Conservation (phyloP, 2,329 filamentous ascomycete genomes). For the Sarocladiaceae sp. region DNA sequence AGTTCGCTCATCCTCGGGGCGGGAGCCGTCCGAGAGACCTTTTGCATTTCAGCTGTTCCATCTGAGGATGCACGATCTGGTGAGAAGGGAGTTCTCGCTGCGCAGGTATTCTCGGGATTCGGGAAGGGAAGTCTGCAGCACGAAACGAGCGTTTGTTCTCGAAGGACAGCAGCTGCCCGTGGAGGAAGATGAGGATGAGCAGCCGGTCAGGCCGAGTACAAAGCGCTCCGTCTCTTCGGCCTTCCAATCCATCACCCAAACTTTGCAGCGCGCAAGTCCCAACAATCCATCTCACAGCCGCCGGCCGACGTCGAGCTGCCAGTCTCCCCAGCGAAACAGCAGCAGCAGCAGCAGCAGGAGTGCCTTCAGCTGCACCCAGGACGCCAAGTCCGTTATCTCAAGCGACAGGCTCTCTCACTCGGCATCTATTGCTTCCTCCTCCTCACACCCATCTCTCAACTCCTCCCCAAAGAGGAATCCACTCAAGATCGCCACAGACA, state of each 20-base stretch:
- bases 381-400: constrained; percentile 11
- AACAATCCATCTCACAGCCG: constrained; percentile 11
- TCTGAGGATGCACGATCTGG: constrained; percentile 87
- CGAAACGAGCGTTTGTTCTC: constrained; percentile 57
- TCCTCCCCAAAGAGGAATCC: constrained; percentile 3
- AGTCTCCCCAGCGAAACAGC: constrained; percentile 10
- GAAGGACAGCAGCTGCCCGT: constrained; percentile 13
- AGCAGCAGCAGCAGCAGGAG: constrained; percentile 15
- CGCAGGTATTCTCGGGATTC: constrained; percentile 89
- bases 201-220: constrained; percentile 23
- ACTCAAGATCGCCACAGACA: constrained; percentile 55
- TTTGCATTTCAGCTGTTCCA: constrained; percentile 79
- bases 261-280: constrained; percentile 23
- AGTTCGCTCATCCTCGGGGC: too few relatives aligned
- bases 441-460: constrained; percentile 27
- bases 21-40: constrained; percentile 38
- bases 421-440: constrained; percentile 17
- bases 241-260: constrained; percentile 36
- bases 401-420: constrained; percentile 12
- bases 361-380: constrained; percentile 8
- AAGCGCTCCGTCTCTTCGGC: constrained; percentile 43
- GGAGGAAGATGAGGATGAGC: constrained; percentile 2
- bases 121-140: constrained; percentile 86
- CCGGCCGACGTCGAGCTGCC: background rate
- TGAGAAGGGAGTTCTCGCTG: constrained; percentile 80